Evolutionary conservation across 2,329 filamentous ascomycete species (phyloP), one percentile per base, ranked within the genome.

Genomic region (Diaporthe citri): DNA sequence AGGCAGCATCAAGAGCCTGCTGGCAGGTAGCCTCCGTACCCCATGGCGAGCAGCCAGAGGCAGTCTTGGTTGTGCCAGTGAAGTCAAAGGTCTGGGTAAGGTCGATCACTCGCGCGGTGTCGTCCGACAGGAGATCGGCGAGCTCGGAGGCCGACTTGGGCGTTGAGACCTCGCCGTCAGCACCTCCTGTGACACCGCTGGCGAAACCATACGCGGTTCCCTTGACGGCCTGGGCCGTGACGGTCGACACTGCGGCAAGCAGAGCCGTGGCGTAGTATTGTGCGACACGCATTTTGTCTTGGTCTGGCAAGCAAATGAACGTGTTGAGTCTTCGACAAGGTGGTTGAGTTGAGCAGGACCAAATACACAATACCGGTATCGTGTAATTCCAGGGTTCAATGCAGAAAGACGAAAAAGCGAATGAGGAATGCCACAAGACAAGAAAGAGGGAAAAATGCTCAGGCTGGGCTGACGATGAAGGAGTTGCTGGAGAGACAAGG

Each of bases 181-280:
- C 90, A 79, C 91, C 91, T 55, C 91, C 91, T 25, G 91, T 93
- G 46, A 90, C 88, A 67, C 89, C 88, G 74, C 82, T 82, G 60
- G 83, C 84, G 77, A 87, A 86, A 13, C 85, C 85, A 76, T 86
- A 82, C 17, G 85, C 82, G 22, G 82, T 77, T 72, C 84, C 84
- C 25, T 79, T 80, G 41, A 85, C 83, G 55, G 55, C 43, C 39
- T 75, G 76, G 25, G 82, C 80, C 20, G 76, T 76, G 13, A 78
- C 82, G 4, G 77, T 31, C 15, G 74, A 71, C 67, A 76, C 77
- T 66, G 82, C 75, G 59, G 81, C 80, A 34, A 57, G 73, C n/a
- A 80, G 71, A 41, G 73, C 74, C 34, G 77, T 25, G 41, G 73
- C 71, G 46, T 74, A 75, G 25, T 73, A 67, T 20, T 66, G 28